These are phyloP conservation scores for Peronosclerospora sorghi DNA, from an alignment of 352 stramenopile genomes.

Conservation along the genomic window DNA sequence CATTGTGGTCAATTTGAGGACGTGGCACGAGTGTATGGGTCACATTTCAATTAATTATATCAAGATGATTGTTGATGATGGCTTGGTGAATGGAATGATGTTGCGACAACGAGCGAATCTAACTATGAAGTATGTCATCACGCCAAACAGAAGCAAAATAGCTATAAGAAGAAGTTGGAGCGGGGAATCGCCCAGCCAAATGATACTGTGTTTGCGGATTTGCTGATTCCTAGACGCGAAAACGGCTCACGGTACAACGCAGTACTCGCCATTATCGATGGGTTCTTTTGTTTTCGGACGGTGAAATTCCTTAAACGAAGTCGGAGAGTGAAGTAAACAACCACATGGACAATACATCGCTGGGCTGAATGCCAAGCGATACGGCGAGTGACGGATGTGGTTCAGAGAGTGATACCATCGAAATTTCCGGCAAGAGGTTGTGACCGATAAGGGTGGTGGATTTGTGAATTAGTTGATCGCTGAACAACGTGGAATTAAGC, in stretches of 20 bases:
- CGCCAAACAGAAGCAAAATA: neutral
- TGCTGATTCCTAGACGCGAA: neutral
- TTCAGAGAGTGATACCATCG: too few relatives aligned
- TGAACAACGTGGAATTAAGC: neutral
- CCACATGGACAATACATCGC: too few relatives aligned
- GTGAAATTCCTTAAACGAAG: neutral
- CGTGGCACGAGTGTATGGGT: neutral
- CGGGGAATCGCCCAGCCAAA: neutral
- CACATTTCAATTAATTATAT: neutral
- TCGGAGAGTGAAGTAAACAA: conserved; percentile 2
- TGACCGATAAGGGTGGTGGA: conserved; percentile 7
- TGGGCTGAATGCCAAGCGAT: too few relatives aligned
- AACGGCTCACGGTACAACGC: neutral
- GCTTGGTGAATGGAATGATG: neutral
- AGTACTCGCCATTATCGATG: neutral
- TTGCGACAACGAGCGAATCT: neutral
- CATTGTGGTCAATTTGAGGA: conserved; percentile 1
- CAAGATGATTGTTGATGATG: neutral
- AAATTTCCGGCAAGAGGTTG: neutral
- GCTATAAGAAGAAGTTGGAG: neutral
- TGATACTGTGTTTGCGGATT: neutral
- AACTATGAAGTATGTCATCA: neutral
- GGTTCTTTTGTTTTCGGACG: too few relatives aligned
- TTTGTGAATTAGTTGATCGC: conserved; percentile 3
- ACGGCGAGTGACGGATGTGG: neutral